Percentiles rank a stretch among this genome's conserved stretches.
These are phyloP conservation scores for Chaetoscypha palmicola DNA, from an alignment of 2,329 filamentous ascomycete species.

Conservation along the genomic window DNA sequence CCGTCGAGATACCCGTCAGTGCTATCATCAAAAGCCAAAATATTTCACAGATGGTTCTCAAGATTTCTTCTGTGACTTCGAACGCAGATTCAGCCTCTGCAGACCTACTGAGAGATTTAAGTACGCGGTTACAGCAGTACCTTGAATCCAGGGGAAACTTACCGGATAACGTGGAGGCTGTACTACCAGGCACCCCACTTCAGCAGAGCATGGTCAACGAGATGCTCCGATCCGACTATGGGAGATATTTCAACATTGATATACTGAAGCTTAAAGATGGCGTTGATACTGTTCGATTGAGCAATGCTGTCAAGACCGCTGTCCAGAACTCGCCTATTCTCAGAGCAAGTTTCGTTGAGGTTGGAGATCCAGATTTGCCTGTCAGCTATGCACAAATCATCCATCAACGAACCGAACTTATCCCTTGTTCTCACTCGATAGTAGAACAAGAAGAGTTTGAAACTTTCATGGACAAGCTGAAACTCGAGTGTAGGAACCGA, in stretches of 20 bases:
- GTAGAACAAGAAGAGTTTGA: conserved; percentile 10
- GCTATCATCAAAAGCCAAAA: conserved; percentile 68
- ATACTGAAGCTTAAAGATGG: conserved; percentile 52
- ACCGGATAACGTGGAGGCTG: conserved; percentile 42
- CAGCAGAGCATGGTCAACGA: conserved; percentile 83
- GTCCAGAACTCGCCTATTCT: conserved; percentile 60
- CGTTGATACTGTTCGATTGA: conserved; percentile 50
- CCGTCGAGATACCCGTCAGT: conserved; percentile 60
- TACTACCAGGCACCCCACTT: conserved; percentile 72
- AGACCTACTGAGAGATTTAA: conserved; percentile 23
- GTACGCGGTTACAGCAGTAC: conserved; percentile 33
- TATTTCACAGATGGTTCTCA: conserved; percentile 51
- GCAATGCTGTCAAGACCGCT: conserved; percentile 54
- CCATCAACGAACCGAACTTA: conserved; percentile 17
- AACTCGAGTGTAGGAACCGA: conserved; percentile 31
- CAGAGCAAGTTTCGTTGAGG: conserved; percentile 62
- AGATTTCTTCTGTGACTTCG: conserved; percentile 15
- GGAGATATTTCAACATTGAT: conserved; percentile 81
- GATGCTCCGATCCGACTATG: conserved; percentile 68
- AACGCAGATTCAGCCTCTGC: conserved; percentile 1
- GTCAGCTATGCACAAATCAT: conserved; percentile 51
- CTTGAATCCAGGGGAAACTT: conserved; percentile 32
- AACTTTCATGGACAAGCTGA: conserved; percentile 36
- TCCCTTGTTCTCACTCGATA: not conserved
- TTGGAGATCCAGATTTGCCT: conserved; percentile 53